Evolutionary conservation across 2,329 filamentous ascomycete species (phyloP), one percentile per base, ranked within the genome.

Genomic region (Aspergillus pseudoviridinutans): DNA sequence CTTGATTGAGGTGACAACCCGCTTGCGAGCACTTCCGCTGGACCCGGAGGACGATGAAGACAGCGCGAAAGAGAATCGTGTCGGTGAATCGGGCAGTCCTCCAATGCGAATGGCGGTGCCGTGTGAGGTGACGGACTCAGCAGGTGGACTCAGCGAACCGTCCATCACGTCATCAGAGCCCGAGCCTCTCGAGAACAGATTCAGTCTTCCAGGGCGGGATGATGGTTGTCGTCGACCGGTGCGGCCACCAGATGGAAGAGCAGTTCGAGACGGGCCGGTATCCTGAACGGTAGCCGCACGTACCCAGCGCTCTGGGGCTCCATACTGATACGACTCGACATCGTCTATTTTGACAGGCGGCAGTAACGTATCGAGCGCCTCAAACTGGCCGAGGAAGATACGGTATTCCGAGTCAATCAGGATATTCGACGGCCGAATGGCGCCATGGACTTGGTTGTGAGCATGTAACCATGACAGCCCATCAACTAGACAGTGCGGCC

Each of bases 371-470:
- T 80, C 77, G 9, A 86, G 71, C 7, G 77, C 80, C 49, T 83
- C 82, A 58, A 85, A 80, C 57, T 86, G 81, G 51, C 82, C 82
- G 41, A 87, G 80, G 10, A 79, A 82, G 53, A 87, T 82, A 12
- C 74, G 73, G 61, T 83, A 84, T 29, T 78, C 72, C n/a, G 78
- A 73, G 58, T 85, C 80, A 55, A 87, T 74, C 35, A 85, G 73
- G 46, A 87, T 81, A 59, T 85, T 86, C 2, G 82, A 84, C 1
- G 84, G 85, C 17, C 81, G 77, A 57, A 87, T 85, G 1, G 78
- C 78, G 27, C 80, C 79, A 64, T 87, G 84, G 12, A 75, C 75
- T 28, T 81, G 78, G 2, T 80, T 82, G 29, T 79, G 80, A 9
- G 78, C 76, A 64, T 87, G 84, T 1, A 87, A 71, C 64, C 80